phyloP scores from a whole-genome alignment of 2,329 filamentous ascomycete species.

The Pseudogymnoascus sp. region DNA sequence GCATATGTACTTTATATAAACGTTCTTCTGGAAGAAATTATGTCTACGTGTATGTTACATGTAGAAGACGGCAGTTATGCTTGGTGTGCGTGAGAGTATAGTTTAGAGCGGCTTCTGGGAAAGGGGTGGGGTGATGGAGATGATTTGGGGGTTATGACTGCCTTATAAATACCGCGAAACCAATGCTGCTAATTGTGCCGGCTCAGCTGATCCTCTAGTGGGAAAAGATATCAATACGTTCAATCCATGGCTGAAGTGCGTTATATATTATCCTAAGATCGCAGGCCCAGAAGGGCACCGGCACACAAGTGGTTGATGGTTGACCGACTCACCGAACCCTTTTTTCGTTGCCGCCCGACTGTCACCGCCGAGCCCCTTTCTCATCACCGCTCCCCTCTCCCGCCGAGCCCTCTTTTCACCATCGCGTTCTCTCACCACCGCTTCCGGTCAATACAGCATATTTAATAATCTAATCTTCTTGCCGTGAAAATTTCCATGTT shows the following conservation, averaged over 20 bases:
- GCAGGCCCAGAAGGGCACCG: no score
- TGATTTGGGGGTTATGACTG: no score
- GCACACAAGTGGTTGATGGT: background rate
- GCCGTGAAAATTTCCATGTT: no score
- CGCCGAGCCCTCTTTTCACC: background rate
- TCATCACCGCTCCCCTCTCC: background rate
- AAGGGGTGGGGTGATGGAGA: no score
- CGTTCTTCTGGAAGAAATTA: background rate
- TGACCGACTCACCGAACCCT: background rate
- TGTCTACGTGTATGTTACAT: background rate
- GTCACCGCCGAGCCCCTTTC: background rate
- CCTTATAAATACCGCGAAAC: background rate
- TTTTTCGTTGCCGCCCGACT: background rate
- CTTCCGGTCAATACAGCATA: slow-evolving; percentile 11
- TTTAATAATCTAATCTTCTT: background rate
- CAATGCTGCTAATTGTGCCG: no score
- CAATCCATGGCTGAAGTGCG: no score
- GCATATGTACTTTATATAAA: background rate
- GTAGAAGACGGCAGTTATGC: background rate
- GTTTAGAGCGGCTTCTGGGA: background rate
- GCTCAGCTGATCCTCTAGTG: no score
- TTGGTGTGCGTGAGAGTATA: background rate
- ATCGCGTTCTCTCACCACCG: background rate
- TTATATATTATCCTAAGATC: no score
- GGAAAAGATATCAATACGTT: no score